A percentile compares a stretch with the other conserved stretches of the same genome.
Conservation (phyloP, 768 basidiomycete genomes). For the Tricholoma terreum region DNA sequence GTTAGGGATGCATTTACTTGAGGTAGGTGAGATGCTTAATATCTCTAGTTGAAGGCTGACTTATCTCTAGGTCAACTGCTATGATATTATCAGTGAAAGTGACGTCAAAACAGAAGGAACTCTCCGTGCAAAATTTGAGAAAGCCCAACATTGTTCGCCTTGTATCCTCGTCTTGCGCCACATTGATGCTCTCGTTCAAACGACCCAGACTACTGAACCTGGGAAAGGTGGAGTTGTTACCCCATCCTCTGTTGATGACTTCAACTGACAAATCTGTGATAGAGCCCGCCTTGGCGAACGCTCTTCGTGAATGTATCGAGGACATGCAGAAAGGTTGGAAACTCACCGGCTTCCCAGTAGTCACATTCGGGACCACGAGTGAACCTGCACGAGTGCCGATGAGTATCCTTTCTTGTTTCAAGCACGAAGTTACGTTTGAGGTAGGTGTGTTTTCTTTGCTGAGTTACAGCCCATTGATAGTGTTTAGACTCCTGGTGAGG, state of each 20-base stretch:
- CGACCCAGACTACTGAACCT: slow-evolving; percentile 58
- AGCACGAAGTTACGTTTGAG: slow-evolving; percentile 78
- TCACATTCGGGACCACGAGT: slow-evolving; percentile 72
- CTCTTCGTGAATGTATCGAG: slow-evolving; percentile 61
- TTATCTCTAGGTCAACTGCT: slow-evolving; percentile 74
- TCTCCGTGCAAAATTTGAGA: slow-evolving; percentile 70
- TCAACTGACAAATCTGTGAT: not conserved
- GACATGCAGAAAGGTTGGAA: slow-evolving; percentile 56
- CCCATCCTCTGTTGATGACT: not conserved
- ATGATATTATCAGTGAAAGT: slow-evolving; percentile 75
- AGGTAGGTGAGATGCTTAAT: slow-evolving; percentile 42
- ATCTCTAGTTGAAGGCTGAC: not conserved
- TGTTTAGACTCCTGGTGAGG: slow-evolving; percentile 75
- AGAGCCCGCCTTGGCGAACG: slow-evolving; percentile 59
- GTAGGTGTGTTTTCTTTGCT: slow-evolving; percentile 35
- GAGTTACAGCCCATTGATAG: not conserved
- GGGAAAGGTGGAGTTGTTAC: slow-evolving; percentile 53
- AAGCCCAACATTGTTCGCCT: slow-evolving; percentile 75
- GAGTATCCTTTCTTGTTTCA: slow-evolving; percentile 69
- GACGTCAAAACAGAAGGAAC: slow-evolving; percentile 71
- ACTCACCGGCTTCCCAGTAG: slow-evolving; percentile 63
- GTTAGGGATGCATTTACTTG: slow-evolving; percentile 75
- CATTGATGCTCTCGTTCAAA: slow-evolving; percentile 74
- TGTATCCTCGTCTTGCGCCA: slow-evolving; percentile 81
- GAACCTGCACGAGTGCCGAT: slow-evolving; percentile 64